These are phyloP conservation scores for Chrysosporium keratinophilum DNA, from an alignment of 2,329 filamentous ascomycete genomes.

Conservation along the genomic window DNA sequence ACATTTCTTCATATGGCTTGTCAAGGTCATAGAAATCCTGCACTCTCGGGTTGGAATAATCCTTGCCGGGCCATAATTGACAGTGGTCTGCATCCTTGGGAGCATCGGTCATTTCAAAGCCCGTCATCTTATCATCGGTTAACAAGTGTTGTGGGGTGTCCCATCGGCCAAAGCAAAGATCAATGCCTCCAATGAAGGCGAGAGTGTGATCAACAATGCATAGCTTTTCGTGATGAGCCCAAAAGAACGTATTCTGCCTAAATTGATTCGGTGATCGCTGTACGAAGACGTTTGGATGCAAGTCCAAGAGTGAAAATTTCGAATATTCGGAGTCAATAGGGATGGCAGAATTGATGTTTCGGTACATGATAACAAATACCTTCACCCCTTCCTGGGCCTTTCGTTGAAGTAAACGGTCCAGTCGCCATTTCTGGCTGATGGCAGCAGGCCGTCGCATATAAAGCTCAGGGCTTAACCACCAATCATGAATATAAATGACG, in stretches of 20 bases:
- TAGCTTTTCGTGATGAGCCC: conserved; percentile 96
- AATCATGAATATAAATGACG: conserved; percentile 90
- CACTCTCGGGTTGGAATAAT: conserved; percentile 95
- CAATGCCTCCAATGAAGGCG: conserved; percentile 91
- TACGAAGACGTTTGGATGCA: conserved; percentile 95
- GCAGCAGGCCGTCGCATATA: conserved; percentile 74
- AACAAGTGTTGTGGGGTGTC: conserved; percentile 76
- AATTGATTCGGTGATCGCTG: conserved; percentile 95
- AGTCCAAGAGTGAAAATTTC: conserved; percentile 86
- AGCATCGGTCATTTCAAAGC: conserved; percentile 52
- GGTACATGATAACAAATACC: conserved; percentile 80
- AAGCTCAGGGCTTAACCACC: conserved; percentile 87
- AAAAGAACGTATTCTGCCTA: conserved; percentile 98
- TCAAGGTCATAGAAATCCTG: conserved; percentile 89
- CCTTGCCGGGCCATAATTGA: conserved; percentile 89
- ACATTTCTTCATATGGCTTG: conserved; percentile 86
- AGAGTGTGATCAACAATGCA: conserved; percentile 85
- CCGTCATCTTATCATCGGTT: conserved; percentile 76
- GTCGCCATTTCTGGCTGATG: conserved; percentile 70
- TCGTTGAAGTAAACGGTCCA: conserved; percentile 79
- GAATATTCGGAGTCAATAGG: conserved; percentile 98
- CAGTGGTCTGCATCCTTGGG: conserved; percentile 81
- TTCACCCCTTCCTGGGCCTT: conserved; percentile 88
- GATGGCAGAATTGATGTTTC: conserved; percentile 91
- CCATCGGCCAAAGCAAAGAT: conserved; percentile 94